Percentiles rank a stretch among this genome's conserved stretches.
phyloP scores from a whole-genome alignment of 805 yeast genomes.

The Saccharomycopsis synnaedendra region DNA sequence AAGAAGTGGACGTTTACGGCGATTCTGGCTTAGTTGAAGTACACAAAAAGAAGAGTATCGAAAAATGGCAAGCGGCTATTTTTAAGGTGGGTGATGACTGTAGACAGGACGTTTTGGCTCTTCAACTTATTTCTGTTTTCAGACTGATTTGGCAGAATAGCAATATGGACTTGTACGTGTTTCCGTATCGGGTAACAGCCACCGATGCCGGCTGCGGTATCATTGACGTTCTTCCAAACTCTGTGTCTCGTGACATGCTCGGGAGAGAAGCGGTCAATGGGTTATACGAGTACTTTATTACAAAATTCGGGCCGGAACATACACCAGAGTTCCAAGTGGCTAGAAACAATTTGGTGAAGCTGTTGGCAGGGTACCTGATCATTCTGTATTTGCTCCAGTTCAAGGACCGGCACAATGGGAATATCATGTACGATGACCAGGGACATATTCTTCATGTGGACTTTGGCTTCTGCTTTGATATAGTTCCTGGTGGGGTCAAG shows the following conservation, averaged over 20 bases:
- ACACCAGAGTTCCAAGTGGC: conserved; percentile 86
- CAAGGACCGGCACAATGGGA: conserved; percentile 97
- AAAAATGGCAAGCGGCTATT: conserved; percentile 88
- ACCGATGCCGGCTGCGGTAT: conserved; percentile 99
- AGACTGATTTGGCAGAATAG: conserved; percentile 80
- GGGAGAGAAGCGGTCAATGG: conserved; percentile 99
- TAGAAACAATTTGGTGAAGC: conserved; percentile 82
- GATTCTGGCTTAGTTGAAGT: conserved; percentile 21
- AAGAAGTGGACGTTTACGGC: conserved; percentile 33
- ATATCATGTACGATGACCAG: conserved; percentile 88
- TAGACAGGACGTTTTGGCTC: conserved; percentile 90
- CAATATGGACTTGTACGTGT: conserved; percentile 85
- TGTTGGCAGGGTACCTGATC: conserved; percentile 89
- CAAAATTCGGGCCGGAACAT: conserved; percentile 91
- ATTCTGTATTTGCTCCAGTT: conserved; percentile 85
- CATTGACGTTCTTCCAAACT: conserved; percentile 92
- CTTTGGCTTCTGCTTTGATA: conserved; percentile 97
- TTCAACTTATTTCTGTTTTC: conserved; percentile 86
- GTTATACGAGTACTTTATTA: conserved; percentile 78
- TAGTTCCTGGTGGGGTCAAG: conserved; percentile 97
- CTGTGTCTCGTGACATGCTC: conserved; percentile 93
- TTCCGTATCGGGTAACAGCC: conserved; percentile 92
- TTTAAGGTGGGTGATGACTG: conserved; percentile 99
- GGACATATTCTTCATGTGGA: conserved; percentile 96
- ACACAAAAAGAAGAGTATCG: conserved; percentile 32